Evolutionary conservation across 2,329 filamentous ascomycete species (phyloP).

Genomic region (Fusarium piperis): DNA sequence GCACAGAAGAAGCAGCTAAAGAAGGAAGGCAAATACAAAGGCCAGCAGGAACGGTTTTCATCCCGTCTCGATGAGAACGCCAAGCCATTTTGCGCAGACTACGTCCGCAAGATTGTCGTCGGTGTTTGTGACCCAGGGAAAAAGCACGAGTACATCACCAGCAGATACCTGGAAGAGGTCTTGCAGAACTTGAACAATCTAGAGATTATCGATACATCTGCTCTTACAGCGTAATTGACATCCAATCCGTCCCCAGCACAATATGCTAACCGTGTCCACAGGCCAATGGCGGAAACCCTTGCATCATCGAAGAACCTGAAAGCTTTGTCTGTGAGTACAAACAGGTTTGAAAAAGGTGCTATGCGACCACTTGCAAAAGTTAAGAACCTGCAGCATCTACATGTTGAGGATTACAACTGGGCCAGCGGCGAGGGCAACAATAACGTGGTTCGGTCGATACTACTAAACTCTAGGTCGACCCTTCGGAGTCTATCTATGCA

Average conservation of each 20-base stretch:
- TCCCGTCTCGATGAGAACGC: background rate
- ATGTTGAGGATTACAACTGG: background rate
- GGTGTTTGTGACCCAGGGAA: background rate
- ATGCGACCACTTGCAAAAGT: background rate
- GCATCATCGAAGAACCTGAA: slow-evolving; percentile 14
- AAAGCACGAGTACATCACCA: slow-evolving; percentile 22
- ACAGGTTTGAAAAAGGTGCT: background rate
- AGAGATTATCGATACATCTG: slow-evolving; percentile 16
- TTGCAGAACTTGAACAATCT: slow-evolving; percentile 23
- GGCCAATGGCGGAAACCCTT: slow-evolving; percentile 18
- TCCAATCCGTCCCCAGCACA: background rate
- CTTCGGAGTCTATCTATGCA: slow-evolving; percentile 7
- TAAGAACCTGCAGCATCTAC: slow-evolving; percentile 27
- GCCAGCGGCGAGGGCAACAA: background rate
- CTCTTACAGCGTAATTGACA: slow-evolving; percentile 20
- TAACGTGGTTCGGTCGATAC: background rate
- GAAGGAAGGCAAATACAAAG: background rate
- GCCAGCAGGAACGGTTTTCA: slow-evolving; percentile 2
- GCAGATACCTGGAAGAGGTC: slow-evolving; percentile 30
- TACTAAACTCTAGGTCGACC: slow-evolving; percentile 30
- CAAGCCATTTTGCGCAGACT: slow-evolving; percentile 9
- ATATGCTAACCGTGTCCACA: slow-evolving; percentile 4
- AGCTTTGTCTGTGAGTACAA: slow-evolving; percentile 10
- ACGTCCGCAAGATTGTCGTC: slow-evolving; percentile 17
- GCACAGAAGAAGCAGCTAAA: background rate